Percentiles rank a stretch among this genome's conserved stretches.
These are phyloP conservation scores for Paraurostyla sp. DNA, from an alignment of 73 alveolate genomes.

Conservation along the genomic window DNA sequence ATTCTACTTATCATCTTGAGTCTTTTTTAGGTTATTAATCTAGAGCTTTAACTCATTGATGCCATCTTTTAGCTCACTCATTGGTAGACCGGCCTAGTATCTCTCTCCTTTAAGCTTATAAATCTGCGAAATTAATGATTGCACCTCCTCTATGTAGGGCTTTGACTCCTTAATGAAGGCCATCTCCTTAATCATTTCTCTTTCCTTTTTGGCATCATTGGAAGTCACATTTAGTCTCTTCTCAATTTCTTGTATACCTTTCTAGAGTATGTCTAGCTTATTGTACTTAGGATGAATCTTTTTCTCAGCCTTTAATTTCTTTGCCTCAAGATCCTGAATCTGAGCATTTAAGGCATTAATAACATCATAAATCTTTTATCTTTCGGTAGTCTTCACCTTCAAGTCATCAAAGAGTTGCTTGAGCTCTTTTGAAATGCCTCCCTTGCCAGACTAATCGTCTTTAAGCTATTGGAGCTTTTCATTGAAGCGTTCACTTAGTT, in stretches of 20 bases:
- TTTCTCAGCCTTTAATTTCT: slow-evolving; percentile 35
- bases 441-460: slow-evolving; percentile 29
- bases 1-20: background rate
- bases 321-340: slow-evolving; percentile 14
- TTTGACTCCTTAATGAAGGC: slow-evolving; percentile 43
- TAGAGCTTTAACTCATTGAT: background rate
- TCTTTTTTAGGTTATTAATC: slow-evolving; percentile 24
- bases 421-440: slow-evolving; percentile 21
- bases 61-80: slow-evolving; percentile 31
- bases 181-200: slow-evolving; percentile 9
- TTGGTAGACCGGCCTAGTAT: slow-evolving; percentile 26
- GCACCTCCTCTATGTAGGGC: background rate
- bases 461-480: background rate
- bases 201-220: slow-evolving; percentile 18
- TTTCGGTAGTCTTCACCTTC: slow-evolving; percentile 2
- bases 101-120: background rate
- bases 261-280: slow-evolving; percentile 6
- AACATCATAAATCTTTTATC: background rate
- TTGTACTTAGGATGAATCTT: slow-evolving; percentile 25
- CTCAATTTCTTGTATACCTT: slow-evolving; percentile 47
- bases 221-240: background rate
- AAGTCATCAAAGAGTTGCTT: background rate
- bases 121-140: no score
- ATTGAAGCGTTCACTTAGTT: background rate
- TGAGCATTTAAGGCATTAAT: background rate